Percentiles rank a stretch among this genome's conserved stretches.
phyloP scores from a whole-genome alignment of 2,329 filamentous ascomycete genomes.

The Microcera coccophila region DNA sequence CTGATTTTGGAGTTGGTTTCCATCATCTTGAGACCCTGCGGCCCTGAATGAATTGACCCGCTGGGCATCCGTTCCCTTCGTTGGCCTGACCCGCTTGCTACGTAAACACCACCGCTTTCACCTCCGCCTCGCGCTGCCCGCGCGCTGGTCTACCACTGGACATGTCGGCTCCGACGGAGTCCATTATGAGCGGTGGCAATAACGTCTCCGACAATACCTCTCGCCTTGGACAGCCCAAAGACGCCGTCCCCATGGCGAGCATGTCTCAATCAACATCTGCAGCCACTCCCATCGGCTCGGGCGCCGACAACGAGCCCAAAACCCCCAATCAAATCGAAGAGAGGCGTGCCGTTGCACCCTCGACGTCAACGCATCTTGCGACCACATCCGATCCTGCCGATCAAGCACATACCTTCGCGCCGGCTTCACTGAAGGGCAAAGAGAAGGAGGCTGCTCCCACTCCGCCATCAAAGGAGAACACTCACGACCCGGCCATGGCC shows the following conservation, averaged over 20 bases:
- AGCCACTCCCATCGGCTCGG: slow-evolving; percentile 14
- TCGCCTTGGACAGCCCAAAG: slow-evolving; percentile 33
- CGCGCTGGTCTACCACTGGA: slow-evolving; percentile 12
- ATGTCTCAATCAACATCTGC: slow-evolving; percentile 26
- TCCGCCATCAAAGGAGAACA: slow-evolving; percentile 29
- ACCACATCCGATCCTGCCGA: slow-evolving; percentile 20
- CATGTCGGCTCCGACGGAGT: slow-evolving; percentile 33
- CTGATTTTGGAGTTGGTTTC: slow-evolving; percentile 9
- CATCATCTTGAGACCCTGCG: slow-evolving; percentile 5
- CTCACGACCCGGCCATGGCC: slow-evolving; percentile 36
- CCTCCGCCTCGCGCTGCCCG: slow-evolving; percentile 14
- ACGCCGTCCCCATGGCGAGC: slow-evolving; percentile 37
- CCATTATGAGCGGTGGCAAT: slow-evolving; percentile 32
- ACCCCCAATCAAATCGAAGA: slow-evolving; percentile 3
- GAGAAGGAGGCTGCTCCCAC: slow-evolving; percentile 29
- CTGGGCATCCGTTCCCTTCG: slow-evolving; percentile 9
- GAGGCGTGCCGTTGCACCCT: slow-evolving; percentile 14
- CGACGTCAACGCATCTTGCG: slow-evolving; percentile 13
- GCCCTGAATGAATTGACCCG: slow-evolving; percentile 19
- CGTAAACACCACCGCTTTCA: slow-evolving; percentile 21
- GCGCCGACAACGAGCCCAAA: slow-evolving; percentile 10
- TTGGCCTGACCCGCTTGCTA: slow-evolving; percentile 21
- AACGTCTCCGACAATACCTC: slow-evolving; percentile 25
- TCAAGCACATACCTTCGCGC: slow-evolving; percentile 12
- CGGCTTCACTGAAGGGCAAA: slow-evolving; percentile 33